These are phyloP conservation scores for Saccharomyces jurei DNA, from an alignment of 805 yeast species.

Conservation along the genomic window DNA sequence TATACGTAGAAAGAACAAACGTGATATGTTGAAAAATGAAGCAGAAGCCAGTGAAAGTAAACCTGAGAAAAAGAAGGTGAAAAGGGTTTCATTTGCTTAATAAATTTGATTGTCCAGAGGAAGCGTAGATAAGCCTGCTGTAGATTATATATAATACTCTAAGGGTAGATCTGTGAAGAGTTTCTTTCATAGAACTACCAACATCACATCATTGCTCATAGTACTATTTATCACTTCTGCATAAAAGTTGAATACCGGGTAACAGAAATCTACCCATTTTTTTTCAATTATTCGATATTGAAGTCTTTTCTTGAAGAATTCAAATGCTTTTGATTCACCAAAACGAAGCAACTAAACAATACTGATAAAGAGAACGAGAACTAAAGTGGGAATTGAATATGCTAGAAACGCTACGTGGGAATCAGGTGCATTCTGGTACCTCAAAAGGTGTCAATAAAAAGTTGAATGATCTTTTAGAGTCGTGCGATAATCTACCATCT, in stretches of 20 bases:
- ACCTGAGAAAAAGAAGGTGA: slow-evolving; percentile 31
- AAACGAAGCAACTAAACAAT: not conserved
- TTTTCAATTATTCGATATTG: not conserved
- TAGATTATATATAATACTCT: not conserved
- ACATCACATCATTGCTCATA: not conserved
- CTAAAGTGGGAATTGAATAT: not conserved
- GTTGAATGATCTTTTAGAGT: slow-evolving; percentile 67
- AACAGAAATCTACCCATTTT: not conserved
- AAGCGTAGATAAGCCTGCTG: not conserved
- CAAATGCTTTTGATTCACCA: not conserved
- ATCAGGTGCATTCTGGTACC: not conserved
- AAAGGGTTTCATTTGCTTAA: slow-evolving; percentile 43
- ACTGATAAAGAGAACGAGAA: not conserved
- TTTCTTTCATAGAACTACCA: not conserved
- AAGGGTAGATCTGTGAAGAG: not conserved
- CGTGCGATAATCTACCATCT: slow-evolving; percentile 67
- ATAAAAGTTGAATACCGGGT: not conserved
- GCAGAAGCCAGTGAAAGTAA: slow-evolving; percentile 12
- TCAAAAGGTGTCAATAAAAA: slow-evolving; percentile 11
- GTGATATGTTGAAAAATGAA: slow-evolving; percentile 12
- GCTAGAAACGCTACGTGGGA: not conserved
- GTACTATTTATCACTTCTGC: not conserved
- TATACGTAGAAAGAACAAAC: slow-evolving; percentile 50
- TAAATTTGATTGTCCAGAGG: not conserved
- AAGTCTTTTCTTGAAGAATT: not conserved